Evolutionary conservation across 108 stramenopile species (phyloP), one percentile per base, ranked within the genome.

Genomic region (Fistulifera pelliculosa): DNA sequence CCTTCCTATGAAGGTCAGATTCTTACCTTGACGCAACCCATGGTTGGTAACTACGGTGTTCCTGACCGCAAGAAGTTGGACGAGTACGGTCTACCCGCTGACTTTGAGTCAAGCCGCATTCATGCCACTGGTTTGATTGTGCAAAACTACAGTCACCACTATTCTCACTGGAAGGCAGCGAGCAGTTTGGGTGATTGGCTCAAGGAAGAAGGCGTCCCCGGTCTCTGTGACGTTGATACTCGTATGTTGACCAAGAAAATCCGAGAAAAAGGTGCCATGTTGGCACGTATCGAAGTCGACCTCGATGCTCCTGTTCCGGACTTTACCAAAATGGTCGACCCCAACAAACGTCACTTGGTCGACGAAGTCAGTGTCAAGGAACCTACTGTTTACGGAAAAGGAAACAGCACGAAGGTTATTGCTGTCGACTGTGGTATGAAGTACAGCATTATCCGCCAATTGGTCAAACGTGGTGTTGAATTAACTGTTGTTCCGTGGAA

Each of bases 41-140:
- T 99, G 93, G 85, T 97, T 35, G 96, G 98, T 48, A 98, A 98
- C 84, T 98, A 98, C 61, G 98, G 98, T 45, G 97, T 98, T 28
- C 97, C 97, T 18, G 80, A 85, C 61, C 75, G 79, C 47, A 87
- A 59, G 25, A 71, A 63, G 25, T 52, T 84, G 24, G 95, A 97
- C 51, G 87, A 89, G 52, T 75, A 60, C 61, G 96, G 94, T 31
- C 76, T 97, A 16, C 80, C 90, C 43, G 83, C 81, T 68, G 77
- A 66, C 66, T 97, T 96, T 58, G 98, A 98, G 73, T 94, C 93
- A 42, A 57, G 83, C 67, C 77, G 76, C 67, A 97, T 98, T 58
- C 96, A 97, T 59, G 95, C 93, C 27, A 68, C 83, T 6, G 98
- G 82, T 38, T 71, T 99, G 40, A 68, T 99, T 48, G 91, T 93